Evolutionary conservation across 768 basidiomycete genomes (phyloP), one percentile per base, ranked within the genome.

Genomic region (Serendipita sp.): DNA sequence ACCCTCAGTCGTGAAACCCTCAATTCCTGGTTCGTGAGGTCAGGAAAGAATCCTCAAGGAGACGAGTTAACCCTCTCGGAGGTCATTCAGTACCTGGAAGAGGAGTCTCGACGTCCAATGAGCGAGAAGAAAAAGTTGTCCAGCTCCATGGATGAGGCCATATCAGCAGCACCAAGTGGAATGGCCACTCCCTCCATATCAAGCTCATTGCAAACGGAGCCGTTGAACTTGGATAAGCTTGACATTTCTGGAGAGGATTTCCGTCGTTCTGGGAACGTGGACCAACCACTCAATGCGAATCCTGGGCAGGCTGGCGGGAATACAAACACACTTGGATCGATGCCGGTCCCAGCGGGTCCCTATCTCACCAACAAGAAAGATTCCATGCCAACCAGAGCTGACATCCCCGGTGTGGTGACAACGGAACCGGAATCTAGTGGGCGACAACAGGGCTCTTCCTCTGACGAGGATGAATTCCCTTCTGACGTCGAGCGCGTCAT

Each of bases 1-100:
- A 98, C 95, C 0, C 81, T 98, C 58, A 88, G 88, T 4, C 75
- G 74, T 0, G 77, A 83, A 48, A 98, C 95, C 1, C 77, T 96
- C 65, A 80, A 87, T 68, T 80, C 80, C 13, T 97, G 95, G 80
- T 97, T 89, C 76, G 81, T 79, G 5, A 80, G 83, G 4, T 81
- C 79, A 70, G 80, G 80, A 65, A 91, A 89, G 73, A 75, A 79
- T 3, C 80, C 85, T 0, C 77, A 78, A 4, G 74, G 77, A 23
- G 93, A 85, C 66, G 86, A 91, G 69, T 75, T 99, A 36, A 86
- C 85, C 0, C 73, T 89, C 15, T 85, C 88, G 32, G 85, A 99
- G 73, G 80, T 83, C 0, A 84, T 95, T n/a, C 78, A 80, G 66
- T 92, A 87, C 70, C 80, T 99, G 13, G 96, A 99, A 74, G 79